A percentile compares a stretch with the other conserved stretches of the same genome.
phyloP scores from a whole-genome alignment of 306 rosid genomes.

The Vigna angularis region DNA sequence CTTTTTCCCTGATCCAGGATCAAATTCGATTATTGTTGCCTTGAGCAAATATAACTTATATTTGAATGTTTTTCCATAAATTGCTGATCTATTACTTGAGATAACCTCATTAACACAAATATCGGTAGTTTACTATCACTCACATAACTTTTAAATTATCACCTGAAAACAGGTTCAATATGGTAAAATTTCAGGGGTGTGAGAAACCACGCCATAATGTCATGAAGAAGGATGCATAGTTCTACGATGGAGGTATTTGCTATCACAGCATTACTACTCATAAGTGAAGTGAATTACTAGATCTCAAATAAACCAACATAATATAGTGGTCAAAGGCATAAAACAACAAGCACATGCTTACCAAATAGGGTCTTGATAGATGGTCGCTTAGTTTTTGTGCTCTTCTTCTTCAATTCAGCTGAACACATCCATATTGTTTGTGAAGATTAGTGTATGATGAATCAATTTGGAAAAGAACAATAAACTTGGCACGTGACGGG shows the following conservation, averaged over 20 bases:
- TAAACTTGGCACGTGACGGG: neutral
- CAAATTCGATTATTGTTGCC: neutral
- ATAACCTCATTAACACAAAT: neutral
- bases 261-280: neutral
- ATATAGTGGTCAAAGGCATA: neutral
- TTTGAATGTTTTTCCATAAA: constrained; percentile 15
- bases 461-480: constrained; percentile 22
- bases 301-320: constrained; percentile 21
- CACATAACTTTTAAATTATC: neutral
- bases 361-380: constrained; percentile 93
- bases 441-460: constrained; percentile 19
- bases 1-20: constrained; percentile 24
- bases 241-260: neutral
- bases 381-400: constrained; percentile 84
- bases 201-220: constrained; percentile 6
- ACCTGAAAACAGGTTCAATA: neutral
- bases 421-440: constrained; percentile 45
- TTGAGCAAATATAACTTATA: neutral
- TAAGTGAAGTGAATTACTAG: constrained; percentile 13
- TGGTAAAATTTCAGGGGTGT: constrained; percentile 18
- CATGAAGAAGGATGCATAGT: neutral
- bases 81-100: constrained; percentile 32
- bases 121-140: neutral
- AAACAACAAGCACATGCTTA: constrained; percentile 50
- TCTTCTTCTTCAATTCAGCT: constrained; percentile 98